phyloP scores from a whole-genome alignment of 768 basidiomycete genomes.

The Chlorophyllum brunneum region DNA sequence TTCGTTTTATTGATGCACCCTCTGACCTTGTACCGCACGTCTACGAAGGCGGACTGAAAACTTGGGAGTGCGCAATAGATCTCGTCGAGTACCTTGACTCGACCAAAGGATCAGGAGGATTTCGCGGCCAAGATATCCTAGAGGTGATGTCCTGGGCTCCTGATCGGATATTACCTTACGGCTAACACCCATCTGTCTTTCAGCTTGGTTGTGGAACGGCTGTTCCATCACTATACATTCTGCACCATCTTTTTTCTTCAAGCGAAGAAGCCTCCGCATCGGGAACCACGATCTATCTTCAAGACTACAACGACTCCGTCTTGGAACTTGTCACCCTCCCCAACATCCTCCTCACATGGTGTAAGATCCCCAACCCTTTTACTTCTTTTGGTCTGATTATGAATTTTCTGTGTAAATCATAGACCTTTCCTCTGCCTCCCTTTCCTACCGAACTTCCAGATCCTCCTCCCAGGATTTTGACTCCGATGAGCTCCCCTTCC shows the following conservation, averaged over 20 bases:
- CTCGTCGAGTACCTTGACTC: slow-evolving; percentile 64
- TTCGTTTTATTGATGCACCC: slow-evolving; percentile 72
- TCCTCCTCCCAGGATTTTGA: slow-evolving; percentile 23
- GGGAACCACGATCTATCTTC: slow-evolving; percentile 63
- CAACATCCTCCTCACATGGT: slow-evolving; percentile 79
- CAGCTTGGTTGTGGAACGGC: slow-evolving; percentile 95
- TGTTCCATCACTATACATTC: slow-evolving; percentile 73
- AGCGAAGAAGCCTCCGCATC: slow-evolving; percentile 16
- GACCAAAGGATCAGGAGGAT: slow-evolving; percentile 18
- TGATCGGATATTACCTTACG: not conserved
- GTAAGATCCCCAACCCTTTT: slow-evolving; percentile 40
- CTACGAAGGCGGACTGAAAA: slow-evolving; percentile 96
- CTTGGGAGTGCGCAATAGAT: slow-evolving; percentile 95
- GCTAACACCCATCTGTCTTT: not conserved
- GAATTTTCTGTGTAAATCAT: not conserved
- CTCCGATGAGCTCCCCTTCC: slow-evolving; percentile 22
- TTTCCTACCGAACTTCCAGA: slow-evolving; percentile 34
- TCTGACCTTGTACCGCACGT: slow-evolving; percentile 89
- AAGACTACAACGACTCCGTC: slow-evolving; percentile 89
- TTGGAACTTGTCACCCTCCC: slow-evolving; percentile 76
- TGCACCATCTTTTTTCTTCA: slow-evolving; percentile 54
- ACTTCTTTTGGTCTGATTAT: not conserved
- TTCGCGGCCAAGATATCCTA: slow-evolving; percentile 52
- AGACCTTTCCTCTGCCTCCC: slow-evolving; percentile 64
- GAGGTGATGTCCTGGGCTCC: slow-evolving; percentile 52